These are phyloP conservation scores for Juncus effusus DNA, from an alignment of 176 grass and related monocot species.

Conservation along the genomic window DNA sequence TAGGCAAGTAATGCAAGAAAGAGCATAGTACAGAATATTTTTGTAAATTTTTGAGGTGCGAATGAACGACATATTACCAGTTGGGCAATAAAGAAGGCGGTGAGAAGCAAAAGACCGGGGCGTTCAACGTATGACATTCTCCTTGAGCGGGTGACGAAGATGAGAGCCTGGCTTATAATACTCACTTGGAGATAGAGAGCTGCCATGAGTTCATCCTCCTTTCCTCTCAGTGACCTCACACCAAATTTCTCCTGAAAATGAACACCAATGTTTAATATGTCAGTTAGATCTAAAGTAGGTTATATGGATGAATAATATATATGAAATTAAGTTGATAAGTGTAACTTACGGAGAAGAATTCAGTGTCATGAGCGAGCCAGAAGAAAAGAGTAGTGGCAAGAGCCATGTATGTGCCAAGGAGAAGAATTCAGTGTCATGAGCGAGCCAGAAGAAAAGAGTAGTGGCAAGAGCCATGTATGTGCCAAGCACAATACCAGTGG, in stretches of 20 bases:
- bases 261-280: background rate
- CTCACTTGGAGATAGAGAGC: slow-evolving; percentile 90
- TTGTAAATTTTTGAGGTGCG: background rate
- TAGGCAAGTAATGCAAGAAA: background rate
- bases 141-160: slow-evolving; percentile 85
- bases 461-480: slow-evolving; percentile 71
- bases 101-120: slow-evolving; percentile 57
- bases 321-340: slow-evolving; percentile 2
- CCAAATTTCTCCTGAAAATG: slow-evolving; percentile 39
- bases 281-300: background rate
- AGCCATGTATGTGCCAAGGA: slow-evolving; percentile 84
- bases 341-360: slow-evolving; percentile 57
- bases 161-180: slow-evolving; percentile 90
- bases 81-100: slow-evolving; percentile 70
- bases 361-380: slow-evolving; percentile 58
- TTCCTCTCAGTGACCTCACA: slow-evolving; percentile 43
- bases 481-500: slow-evolving; percentile 81
- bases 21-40: background rate
- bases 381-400: slow-evolving; percentile 68
- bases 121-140: slow-evolving; percentile 84
- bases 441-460: slow-evolving; percentile 68
- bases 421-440: slow-evolving; percentile 71
- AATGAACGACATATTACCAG: slow-evolving; percentile 25
- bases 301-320: background rate
- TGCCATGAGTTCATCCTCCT: slow-evolving; percentile 56